A percentile compares a stretch with the other conserved stretches of the same genome.
phyloP scores from a whole-genome alignment of 768 basidiomycete species.

The Pleurotus tuber-regium region DNA sequence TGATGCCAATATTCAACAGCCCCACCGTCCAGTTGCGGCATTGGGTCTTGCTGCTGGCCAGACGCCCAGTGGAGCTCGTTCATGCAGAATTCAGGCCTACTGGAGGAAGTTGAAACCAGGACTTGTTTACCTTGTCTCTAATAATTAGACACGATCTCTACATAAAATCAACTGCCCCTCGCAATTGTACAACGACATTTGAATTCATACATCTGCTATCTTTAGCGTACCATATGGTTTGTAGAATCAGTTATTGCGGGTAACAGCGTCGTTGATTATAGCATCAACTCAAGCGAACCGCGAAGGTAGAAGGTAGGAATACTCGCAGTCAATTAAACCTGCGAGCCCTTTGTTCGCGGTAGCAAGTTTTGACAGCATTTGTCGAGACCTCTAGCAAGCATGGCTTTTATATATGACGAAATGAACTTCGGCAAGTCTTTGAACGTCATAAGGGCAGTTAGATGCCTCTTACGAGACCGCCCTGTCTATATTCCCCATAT shows the following conservation, averaged over 20 bases:
- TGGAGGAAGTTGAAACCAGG: conserved; percentile 27
- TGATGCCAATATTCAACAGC: conserved; percentile 19
- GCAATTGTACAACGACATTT: too few relatives aligned
- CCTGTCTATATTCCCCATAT: too few relatives aligned
- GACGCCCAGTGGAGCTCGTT: conserved; percentile 62
- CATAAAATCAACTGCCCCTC: too few relatives aligned
- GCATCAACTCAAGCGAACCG: too few relatives aligned
- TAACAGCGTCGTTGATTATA: too few relatives aligned
- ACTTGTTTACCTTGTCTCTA: conserved; percentile 12
- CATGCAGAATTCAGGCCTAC: conserved; percentile 52
- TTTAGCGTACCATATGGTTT: too few relatives aligned
- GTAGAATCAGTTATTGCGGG: too few relatives aligned
- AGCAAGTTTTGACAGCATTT: conserved; percentile 76
- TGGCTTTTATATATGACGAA: conserved; percentile 86
- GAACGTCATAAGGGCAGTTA: conserved; percentile 86
- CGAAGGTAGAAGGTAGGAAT: too few relatives aligned
- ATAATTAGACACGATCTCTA: too few relatives aligned
- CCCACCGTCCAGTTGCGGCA: conserved; percentile 48
- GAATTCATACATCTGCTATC: too few relatives aligned
- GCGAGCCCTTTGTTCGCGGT: conserved; percentile 17
- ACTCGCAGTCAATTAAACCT: too few relatives aligned
- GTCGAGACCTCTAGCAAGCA: conserved; percentile 86
- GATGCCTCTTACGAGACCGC: conserved; percentile 71
- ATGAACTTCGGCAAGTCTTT: conserved; percentile 86
- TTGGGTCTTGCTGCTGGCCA: conserved; percentile 58